Percentiles rank a stretch among this genome's conserved stretches.
These are phyloP conservation scores for Globisporangium paddicum DNA, from an alignment of 352 stramenopile species.

Conservation along the genomic window DNA sequence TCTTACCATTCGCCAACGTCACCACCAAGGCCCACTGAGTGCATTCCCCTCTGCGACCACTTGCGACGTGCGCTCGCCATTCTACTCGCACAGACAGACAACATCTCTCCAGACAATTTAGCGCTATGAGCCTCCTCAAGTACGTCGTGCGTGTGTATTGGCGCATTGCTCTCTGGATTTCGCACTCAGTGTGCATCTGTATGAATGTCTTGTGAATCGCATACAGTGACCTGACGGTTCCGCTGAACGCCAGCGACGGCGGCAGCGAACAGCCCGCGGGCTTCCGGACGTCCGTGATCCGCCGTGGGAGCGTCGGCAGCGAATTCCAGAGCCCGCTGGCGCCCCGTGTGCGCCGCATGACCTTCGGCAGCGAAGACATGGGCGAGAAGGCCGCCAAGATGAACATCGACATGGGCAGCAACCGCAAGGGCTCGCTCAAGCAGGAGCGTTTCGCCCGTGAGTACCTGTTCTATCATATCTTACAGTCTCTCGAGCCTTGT, in stretches of 20 bases:
- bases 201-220: background rate
- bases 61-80: no score
- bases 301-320: constrained; percentile 4
- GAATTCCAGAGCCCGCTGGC: constrained; percentile 21
- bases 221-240: constrained; percentile 24
- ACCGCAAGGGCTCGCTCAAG: constrained; percentile 46
- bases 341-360: constrained; percentile 37
- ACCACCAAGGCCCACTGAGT: no score
- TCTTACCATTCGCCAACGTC: no score
- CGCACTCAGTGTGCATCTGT: background rate
- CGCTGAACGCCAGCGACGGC: constrained; percentile 21
- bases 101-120: no score
- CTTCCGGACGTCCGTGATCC: background rate
- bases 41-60: no score
- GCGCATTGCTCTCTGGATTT: background rate
- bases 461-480: constrained; percentile 7
- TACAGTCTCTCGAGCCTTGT: background rate
- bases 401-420: constrained; percentile 53
- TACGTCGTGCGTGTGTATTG: background rate
- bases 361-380: constrained; percentile 51
- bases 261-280: background rate
- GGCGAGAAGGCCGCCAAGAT: constrained; percentile 66
- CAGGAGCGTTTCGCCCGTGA: constrained; percentile 46
- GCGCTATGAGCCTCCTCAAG: background rate
- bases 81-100: no score